phyloP scores from a whole-genome alignment of 371 early-diverging fungal species.

The Sanchytrium tribonematis region DNA sequence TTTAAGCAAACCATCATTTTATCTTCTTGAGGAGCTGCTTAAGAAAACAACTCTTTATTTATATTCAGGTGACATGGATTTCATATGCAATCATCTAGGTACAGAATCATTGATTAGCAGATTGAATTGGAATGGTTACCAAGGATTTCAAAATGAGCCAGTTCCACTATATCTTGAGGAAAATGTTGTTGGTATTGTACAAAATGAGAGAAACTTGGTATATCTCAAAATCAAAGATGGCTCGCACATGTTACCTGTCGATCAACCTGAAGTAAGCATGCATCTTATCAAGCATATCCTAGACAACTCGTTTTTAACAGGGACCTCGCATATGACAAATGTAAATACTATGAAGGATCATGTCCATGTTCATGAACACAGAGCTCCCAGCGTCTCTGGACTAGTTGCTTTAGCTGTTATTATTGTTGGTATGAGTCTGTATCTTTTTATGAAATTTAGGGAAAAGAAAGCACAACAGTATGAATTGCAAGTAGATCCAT shows the following conservation, averaged over 20 bases:
- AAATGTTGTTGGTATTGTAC: constrained; percentile 22
- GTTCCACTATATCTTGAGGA: constrained; percentile 27
- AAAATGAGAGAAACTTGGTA: constrained; percentile 31
- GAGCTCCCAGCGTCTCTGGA: too few relatives aligned
- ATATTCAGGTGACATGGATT: constrained; percentile 40
- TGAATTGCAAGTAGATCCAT: too few relatives aligned
- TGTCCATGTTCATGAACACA: too few relatives aligned
- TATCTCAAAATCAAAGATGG: constrained; percentile 33
- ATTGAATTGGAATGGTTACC: constrained; percentile 38
- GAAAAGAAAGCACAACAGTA: too few relatives aligned
- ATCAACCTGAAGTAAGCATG: constrained; percentile 8
- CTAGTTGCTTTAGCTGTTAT: too few relatives aligned
- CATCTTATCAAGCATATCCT: not conserved
- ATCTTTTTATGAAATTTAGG: too few relatives aligned
- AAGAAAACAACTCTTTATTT: constrained; percentile 4
- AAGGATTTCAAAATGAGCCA: constrained; percentile 21
- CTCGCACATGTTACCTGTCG: constrained; percentile 55
- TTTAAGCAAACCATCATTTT: not conserved
- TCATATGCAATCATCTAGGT: constrained; percentile 49
- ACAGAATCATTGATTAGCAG: constrained; percentile 32
- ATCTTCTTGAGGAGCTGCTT: not conserved
- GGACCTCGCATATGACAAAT: too few relatives aligned
- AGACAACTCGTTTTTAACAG: not conserved
- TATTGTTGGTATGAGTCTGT: too few relatives aligned
- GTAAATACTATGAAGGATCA: too few relatives aligned